phyloP scores from a whole-genome alignment of 331 rosid species.

The Stylosanthes scabra region DNA sequence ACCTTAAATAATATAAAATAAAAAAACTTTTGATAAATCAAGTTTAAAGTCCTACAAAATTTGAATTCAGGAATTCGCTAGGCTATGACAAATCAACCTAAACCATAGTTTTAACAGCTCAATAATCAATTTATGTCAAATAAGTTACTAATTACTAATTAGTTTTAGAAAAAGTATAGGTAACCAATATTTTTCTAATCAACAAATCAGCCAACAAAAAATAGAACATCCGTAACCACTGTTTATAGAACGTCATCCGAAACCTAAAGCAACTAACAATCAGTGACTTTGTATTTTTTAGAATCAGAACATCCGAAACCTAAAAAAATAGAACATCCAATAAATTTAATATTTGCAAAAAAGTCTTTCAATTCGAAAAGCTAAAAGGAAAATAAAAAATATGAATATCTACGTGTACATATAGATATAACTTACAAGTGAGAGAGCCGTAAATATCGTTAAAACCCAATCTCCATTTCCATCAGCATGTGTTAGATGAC shows the following conservation, averaged over 20 bases:
- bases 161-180: too few relatives aligned
- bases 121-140: conserved; percentile 8
- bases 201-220: too few relatives aligned
- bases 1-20: neutral
- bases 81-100: conserved; percentile 15
- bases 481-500: conserved; percentile 87
- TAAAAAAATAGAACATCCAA: too few relatives aligned
- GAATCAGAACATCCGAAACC: too few relatives aligned
- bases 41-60: neutral
- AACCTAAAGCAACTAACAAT: too few relatives aligned
- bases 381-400: conserved; percentile 4
- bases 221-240: too few relatives aligned
- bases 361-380: conserved; percentile 4
- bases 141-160: neutral
- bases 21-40: neutral
- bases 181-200: too few relatives aligned
- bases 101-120: neutral
- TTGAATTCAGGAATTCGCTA: conserved; percentile 10
- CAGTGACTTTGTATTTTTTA: too few relatives aligned
- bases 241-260: too few relatives aligned
- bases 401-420: neutral
- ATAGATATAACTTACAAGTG: conserved; percentile 77
- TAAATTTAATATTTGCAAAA: conserved; percentile 1
- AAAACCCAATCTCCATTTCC: conserved; percentile 99
- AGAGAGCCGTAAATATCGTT: conserved; percentile 81